Evolutionary conservation across 768 basidiomycete species (phyloP).

Genomic region (Hericium coralloides): DNA sequence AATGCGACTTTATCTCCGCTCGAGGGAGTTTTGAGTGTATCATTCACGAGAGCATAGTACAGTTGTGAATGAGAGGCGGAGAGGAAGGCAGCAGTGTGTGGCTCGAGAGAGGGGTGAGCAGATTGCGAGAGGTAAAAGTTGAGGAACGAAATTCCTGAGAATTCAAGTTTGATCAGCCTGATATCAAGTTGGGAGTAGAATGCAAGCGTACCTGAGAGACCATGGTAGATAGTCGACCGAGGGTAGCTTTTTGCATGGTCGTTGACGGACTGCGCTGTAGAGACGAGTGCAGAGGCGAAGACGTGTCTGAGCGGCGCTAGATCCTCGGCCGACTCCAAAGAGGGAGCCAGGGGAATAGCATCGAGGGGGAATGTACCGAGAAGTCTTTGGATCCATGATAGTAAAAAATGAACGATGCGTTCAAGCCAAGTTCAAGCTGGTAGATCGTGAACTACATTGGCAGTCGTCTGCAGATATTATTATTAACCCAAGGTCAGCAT

Average conservation of each 20-base stretch:
- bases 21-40: not conserved
- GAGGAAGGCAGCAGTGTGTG: not conserved
- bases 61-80: not conserved
- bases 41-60: not conserved
- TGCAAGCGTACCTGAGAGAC: not conserved
- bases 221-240: not conserved
- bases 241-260: not conserved
- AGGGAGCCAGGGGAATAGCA: not conserved
- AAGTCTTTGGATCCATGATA: no score
- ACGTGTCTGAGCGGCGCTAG: not conserved
- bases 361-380: not conserved
- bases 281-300: not conserved
- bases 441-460: no score
- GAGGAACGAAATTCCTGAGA: constrained; percentile 1
- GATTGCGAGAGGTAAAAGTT: not conserved
- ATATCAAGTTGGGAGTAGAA: no score
- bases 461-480: no score
- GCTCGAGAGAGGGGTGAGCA: not conserved
- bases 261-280: not conserved
- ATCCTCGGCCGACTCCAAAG: not conserved
- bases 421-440: no score
- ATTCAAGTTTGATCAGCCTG: not conserved
- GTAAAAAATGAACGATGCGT: no score
- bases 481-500: no score
- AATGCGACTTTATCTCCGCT: constrained; percentile 11